phyloP scores from a whole-genome alignment of 352 stramenopile species.

The Globisporangium alternatum region DNA sequence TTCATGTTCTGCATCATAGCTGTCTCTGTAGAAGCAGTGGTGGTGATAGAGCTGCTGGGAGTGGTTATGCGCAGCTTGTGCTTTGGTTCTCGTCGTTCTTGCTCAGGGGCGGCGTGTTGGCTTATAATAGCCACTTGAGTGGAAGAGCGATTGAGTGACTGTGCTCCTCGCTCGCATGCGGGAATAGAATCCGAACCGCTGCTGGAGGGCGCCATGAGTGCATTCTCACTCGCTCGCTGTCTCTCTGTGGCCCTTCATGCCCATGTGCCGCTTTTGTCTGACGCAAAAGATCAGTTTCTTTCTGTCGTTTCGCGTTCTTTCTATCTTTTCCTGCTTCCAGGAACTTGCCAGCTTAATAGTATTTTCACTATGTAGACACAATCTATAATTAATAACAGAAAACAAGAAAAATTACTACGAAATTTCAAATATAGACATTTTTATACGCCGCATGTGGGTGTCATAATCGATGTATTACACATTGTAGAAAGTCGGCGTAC shows the following conservation, averaged over 20 bases:
- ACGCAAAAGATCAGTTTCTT: slow-evolving; percentile 9
- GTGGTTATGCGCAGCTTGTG: background rate
- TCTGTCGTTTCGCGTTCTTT: slow-evolving; percentile 7
- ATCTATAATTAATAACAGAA: no score
- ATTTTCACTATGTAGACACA: background rate
- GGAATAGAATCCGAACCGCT: background rate
- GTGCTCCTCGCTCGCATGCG: background rate
- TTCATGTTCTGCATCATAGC: slow-evolving; percentile 97
- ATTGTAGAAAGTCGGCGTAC: background rate
- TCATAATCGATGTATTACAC: background rate
- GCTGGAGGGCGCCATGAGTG: background rate
- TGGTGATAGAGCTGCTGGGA: background rate
- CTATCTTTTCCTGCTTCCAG: slow-evolving; percentile 8
- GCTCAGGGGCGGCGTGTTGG: background rate
- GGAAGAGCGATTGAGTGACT: background rate
- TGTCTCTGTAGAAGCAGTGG: background rate
- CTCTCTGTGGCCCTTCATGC: slow-evolving; percentile 2
- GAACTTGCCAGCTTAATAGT: background rate
- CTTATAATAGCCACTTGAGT: slow-evolving; percentile 8
- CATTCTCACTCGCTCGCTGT: background rate
- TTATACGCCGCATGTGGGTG: background rate
- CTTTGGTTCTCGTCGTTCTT: background rate
- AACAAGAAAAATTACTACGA: no score
- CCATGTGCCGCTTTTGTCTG: background rate
- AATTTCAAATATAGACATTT: background rate